These are phyloP conservation scores for Monoraphidium neglectum DNA, from an alignment of 139 green algal species.

Conservation along the genomic window DNA sequence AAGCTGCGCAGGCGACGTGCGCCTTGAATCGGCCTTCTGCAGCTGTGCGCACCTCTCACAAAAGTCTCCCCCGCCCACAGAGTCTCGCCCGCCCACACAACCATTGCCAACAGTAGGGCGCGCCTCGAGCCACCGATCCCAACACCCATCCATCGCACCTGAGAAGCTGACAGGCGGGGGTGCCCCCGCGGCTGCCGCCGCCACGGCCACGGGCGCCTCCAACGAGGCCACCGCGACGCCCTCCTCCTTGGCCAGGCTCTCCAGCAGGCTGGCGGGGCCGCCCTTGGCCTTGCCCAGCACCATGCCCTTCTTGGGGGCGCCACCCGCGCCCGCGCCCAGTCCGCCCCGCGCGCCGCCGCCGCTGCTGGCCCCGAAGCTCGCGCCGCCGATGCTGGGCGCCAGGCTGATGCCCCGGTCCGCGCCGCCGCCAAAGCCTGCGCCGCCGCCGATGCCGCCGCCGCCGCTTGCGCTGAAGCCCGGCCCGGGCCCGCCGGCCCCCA, in stretches of 20 bases:
- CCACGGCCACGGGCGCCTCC: slow-evolving; percentile 26
- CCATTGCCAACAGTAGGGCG: not conserved
- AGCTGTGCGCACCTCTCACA: no score
- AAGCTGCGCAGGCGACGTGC: no score
- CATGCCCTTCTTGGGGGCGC: slow-evolving; percentile 59
- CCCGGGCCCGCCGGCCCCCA: not conserved
- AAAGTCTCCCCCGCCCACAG: no score
- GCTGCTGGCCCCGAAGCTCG: slow-evolving; percentile 5
- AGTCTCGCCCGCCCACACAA: no score
- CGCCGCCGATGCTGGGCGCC: not conserved
- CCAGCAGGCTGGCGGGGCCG: slow-evolving; percentile 83
- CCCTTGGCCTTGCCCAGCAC: slow-evolving; percentile 87
- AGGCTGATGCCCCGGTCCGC: not conserved
- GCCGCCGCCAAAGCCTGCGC: slow-evolving; percentile 2
- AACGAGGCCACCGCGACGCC: slow-evolving; percentile 70
- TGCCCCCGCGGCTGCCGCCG: not conserved
- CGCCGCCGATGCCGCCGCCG: slow-evolving; percentile 34
- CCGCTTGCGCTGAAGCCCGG: slow-evolving; percentile 23
- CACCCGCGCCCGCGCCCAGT: no score
- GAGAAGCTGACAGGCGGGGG: slow-evolving; percentile 20
- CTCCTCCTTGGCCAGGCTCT: slow-evolving; percentile 75
- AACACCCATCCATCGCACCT: slow-evolving; percentile 3
- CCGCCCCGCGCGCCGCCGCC: not conserved
- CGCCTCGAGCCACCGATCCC: not conserved
- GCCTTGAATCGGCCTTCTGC: no score